Conservation (phyloP, 495 filamentous ascomycete species). For the Stereocaulon alpinum region DNA sequence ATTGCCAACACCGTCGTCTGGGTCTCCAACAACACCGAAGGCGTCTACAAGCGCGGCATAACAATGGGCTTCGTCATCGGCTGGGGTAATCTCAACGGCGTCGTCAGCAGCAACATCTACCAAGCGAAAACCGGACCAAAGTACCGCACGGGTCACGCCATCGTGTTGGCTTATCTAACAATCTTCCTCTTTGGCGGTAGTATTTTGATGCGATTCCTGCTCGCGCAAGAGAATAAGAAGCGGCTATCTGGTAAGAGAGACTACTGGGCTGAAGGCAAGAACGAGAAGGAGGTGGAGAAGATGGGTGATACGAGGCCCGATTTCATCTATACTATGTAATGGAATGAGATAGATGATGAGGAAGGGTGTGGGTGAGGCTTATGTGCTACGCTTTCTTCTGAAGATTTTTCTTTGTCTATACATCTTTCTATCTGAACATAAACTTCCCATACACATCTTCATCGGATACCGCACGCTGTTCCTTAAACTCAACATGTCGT, state of each 20-base stretch:
- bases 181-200: conserved; percentile 51
- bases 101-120: conserved; percentile 71
- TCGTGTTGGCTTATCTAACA: conserved; percentile 50
- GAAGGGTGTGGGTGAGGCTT: too few relatives aligned
- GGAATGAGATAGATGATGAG: too few relatives aligned
- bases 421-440: too few relatives aligned
- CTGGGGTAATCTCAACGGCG: conserved; percentile 88
- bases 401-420: too few relatives aligned
- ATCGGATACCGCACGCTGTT: too few relatives aligned
- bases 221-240: conserved; percentile 54
- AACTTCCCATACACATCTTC: too few relatives aligned
- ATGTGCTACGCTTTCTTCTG: too few relatives aligned
- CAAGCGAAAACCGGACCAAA: conserved; percentile 41
- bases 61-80: conserved; percentile 80
- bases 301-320: conserved; percentile 67
- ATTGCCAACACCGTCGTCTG: conserved; percentile 89
- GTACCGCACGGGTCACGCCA: conserved; percentile 48
- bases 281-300: conserved; percentile 44
- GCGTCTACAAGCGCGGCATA: conserved; percentile 85
- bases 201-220: conserved; percentile 52
- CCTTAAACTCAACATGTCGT: too few relatives aligned
- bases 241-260: conserved; percentile 57
- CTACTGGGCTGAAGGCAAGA: conserved; percentile 51
- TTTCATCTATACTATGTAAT: conserved; percentile 64
- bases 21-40: conserved; percentile 83